These are phyloP conservation scores for Ophiostoma montium DNA, from an alignment of 2,329 filamentous ascomycete species.

Conservation along the genomic window DNA sequence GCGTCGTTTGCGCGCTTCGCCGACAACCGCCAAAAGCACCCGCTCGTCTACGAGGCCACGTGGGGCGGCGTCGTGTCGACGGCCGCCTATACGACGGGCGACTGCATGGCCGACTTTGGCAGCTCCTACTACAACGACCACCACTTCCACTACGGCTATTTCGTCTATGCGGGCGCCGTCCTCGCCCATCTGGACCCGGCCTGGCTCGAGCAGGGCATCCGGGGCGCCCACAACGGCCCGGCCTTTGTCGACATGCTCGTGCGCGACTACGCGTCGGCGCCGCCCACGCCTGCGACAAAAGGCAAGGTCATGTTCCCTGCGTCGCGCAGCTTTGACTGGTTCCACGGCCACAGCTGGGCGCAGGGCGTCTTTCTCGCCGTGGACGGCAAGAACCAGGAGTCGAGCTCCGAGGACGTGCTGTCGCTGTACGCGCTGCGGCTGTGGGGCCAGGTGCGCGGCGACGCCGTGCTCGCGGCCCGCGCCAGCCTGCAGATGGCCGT, in stretches of 20 bases:
- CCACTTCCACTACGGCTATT: slow-evolving; percentile 74
- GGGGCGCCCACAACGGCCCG: slow-evolving; percentile 20
- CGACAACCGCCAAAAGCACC: slow-evolving; percentile 52
- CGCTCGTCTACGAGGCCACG: slow-evolving; percentile 47
- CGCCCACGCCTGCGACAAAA: slow-evolving; percentile 44
- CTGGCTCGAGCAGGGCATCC: slow-evolving; percentile 41
- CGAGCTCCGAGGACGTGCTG: slow-evolving; percentile 81
- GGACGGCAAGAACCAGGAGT: slow-evolving; percentile 76
- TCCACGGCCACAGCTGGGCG: slow-evolving; percentile 86
- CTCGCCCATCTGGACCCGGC: slow-evolving; percentile 63
- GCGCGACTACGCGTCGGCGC: slow-evolving; percentile 59
- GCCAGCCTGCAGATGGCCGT: slow-evolving; percentile 77
- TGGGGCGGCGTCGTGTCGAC: slow-evolving; percentile 76
- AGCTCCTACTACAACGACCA: slow-evolving; percentile 74
- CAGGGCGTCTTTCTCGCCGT: slow-evolving; percentile 56
- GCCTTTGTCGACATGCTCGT: slow-evolving; percentile 73
- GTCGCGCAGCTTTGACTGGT: slow-evolving; percentile 83
- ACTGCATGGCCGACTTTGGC: slow-evolving; percentile 68
- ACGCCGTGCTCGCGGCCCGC: slow-evolving; percentile 63
- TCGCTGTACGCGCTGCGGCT: slow-evolving; percentile 79
- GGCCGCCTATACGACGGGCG: slow-evolving; percentile 56
- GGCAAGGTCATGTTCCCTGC: slow-evolving; percentile 63
- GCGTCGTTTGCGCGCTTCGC: slow-evolving; percentile 50
- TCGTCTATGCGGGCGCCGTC: slow-evolving; percentile 72
- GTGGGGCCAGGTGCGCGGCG: slow-evolving; percentile 72